These are phyloP conservation scores for Candida sanyaensis DNA, from an alignment of 1,139 yeast genomes.

Conservation along the genomic window DNA sequence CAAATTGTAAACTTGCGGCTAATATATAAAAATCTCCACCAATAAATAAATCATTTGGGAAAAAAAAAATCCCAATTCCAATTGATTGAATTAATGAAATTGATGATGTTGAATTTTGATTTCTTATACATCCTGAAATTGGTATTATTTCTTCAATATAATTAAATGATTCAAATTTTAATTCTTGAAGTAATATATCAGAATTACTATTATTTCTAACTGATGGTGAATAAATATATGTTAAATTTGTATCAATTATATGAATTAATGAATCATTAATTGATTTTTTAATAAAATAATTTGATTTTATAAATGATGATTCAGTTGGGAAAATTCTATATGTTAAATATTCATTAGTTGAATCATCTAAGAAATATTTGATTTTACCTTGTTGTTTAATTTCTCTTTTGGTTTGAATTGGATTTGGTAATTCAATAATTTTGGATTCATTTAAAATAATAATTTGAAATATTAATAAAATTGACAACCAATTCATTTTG, in stretches of 20 bases:
- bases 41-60: constrained; percentile 11
- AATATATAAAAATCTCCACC: constrained; percentile 7
- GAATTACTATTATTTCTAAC: too few species aligned
- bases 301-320: not conserved
- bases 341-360: not conserved
- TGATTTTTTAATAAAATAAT: not conserved
- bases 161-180: constrained; percentile 2
- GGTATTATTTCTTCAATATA: constrained; percentile 3
- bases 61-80: not conserved
- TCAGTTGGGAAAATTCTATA: not conserved
- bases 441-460: not conserved
- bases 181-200: constrained; percentile 1
- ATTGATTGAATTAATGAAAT: constrained; percentile 4
- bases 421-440: not conserved
- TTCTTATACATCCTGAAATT: constrained; percentile 12
- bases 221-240: constrained; percentile 2
- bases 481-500: not conserved
- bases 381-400: not conserved
- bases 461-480: not conserved
- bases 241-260: constrained; percentile 7
- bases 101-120: constrained; percentile 6
- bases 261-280: constrained; percentile 5
- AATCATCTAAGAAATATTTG: not conserved
- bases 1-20: constrained; percentile 9
- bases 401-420: not conserved